Conservation (phyloP, 768 basidiomycete genomes). For the Hysterangium stoloniferum region DNA sequence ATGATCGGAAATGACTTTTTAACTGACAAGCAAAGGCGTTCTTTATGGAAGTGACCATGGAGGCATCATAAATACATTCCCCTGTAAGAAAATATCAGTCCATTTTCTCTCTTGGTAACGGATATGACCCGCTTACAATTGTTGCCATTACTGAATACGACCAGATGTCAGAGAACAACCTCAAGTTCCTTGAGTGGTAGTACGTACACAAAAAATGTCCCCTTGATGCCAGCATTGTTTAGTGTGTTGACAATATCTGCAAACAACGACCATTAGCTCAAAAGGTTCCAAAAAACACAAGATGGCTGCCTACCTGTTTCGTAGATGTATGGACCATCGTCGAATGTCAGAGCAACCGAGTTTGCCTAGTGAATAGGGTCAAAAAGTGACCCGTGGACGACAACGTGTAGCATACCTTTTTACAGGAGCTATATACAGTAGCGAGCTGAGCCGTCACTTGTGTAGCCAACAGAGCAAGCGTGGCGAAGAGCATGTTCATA, state of each 20-base stretch:
- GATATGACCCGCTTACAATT: too few species aligned
- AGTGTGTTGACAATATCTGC: slow-evolving; percentile 2
- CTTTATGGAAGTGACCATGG: neutral
- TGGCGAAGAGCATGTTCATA: too few species aligned
- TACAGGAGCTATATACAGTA: slow-evolving; percentile 1
- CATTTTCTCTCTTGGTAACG: too few species aligned
- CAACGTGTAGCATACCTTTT: neutral
- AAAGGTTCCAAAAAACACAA: neutral
- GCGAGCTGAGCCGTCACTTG: neutral
- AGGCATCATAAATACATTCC: slow-evolving; percentile 6
- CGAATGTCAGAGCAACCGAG: slow-evolving; percentile 19
- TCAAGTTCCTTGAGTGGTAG: too few species aligned
- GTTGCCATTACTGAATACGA: too few species aligned
- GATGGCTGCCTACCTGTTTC: slow-evolving; percentile 12
- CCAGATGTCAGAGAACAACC: neutral
- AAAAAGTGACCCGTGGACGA: neutral
- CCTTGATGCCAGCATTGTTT: slow-evolving; percentile 1
- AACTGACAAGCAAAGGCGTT: slow-evolving; percentile 1
- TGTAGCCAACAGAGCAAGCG: neutral
- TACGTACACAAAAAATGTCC: too few species aligned
- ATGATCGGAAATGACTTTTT: neutral
- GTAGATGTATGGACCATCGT: slow-evolving; percentile 20
- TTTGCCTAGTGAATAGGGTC: too few species aligned
- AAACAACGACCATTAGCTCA: neutral
- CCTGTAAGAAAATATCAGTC: too few species aligned